Percentiles rank a stretch among this genome's conserved stretches.
These are phyloP conservation scores for Leucocoprinus gongylophorus DNA, from an alignment of 1,284 basidiomycete genomes.

Conservation along the genomic window DNA sequence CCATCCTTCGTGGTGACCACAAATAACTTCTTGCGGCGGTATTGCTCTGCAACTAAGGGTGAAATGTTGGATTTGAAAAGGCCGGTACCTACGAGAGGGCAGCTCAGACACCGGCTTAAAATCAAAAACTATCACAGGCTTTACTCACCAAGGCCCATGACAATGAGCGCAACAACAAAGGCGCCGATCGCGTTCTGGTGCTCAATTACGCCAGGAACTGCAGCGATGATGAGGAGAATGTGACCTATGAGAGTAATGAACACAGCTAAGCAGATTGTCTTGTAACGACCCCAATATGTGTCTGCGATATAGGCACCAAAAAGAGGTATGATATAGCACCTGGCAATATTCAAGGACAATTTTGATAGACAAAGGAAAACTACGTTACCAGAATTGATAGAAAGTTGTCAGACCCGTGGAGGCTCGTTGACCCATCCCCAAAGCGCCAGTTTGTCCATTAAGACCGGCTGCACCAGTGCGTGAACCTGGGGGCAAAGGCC, in stretches of 20 bases:
- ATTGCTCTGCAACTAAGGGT: conserved; percentile 76
- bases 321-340: conserved; percentile 57
- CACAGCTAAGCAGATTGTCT: conserved; percentile 58
- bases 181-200: conserved; percentile 50
- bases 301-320: conserved; percentile 73
- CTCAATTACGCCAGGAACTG: conserved; percentile 65
- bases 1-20: conserved; percentile 50
- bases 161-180: conserved; percentile 59
- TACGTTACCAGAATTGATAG: conserved; percentile 49
- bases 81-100: conserved; percentile 43
- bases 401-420: conserved; percentile 66
- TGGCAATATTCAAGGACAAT: conserved; percentile 20
- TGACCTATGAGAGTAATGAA: conserved; percentile 61
- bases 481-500: conserved; percentile 58
- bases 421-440: conserved; percentile 57
- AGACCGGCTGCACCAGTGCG: conserved; percentile 57
- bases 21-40: conserved; percentile 50
- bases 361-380: conserved; percentile 3
- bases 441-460: conserved; percentile 60
- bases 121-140: not conserved
- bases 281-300: conserved; percentile 68
- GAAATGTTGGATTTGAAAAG: conserved; percentile 80
- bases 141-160: conserved; percentile 55
- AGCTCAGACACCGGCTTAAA: not conserved
- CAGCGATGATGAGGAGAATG: conserved; percentile 65